Evolutionary conservation across 495 filamentous ascomycete genomes (phyloP).

Genomic region (Neurospora sp.): DNA sequence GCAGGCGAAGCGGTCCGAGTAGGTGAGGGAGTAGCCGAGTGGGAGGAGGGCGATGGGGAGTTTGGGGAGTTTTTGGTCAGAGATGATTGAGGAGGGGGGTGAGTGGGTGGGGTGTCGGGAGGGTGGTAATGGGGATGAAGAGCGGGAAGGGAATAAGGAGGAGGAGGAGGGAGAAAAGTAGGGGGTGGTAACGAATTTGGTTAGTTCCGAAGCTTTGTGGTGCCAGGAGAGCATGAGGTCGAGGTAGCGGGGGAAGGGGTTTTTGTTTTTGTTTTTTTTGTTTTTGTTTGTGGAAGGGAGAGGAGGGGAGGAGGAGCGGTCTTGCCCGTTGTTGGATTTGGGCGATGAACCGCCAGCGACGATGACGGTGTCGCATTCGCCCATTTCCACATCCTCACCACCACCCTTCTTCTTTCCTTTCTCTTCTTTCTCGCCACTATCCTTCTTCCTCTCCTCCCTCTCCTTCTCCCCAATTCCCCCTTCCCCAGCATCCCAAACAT

Average conservation of each 20-base stretch:
- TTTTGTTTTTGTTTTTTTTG: conserved; percentile 15
- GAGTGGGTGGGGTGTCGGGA: neutral
- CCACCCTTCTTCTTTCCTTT: conserved; percentile 5
- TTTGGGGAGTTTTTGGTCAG: neutral
- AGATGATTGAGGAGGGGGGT: neutral
- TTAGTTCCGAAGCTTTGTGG: conserved; percentile 53
- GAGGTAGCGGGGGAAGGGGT: conserved; percentile 54
- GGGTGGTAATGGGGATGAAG: neutral
- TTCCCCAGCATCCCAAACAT: conserved; percentile 15
- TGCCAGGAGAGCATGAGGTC: conserved; percentile 66
- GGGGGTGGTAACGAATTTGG: conserved; percentile 45
- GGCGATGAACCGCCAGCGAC: neutral
- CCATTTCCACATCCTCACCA: conserved; percentile 2
- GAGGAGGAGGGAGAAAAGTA: neutral
- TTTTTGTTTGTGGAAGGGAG: neutral
- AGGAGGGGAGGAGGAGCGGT: neutral
- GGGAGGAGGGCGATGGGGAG: conserved; percentile 65
- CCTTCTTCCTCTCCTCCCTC: neutral
- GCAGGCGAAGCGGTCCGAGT: conserved; percentile 62
- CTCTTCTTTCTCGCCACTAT: neutral
- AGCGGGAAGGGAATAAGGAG: too few relatives aligned
- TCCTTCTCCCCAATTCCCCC: conserved; percentile 26
- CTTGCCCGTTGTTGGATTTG: neutral
- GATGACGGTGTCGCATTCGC: neutral
- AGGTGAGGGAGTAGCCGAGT: conserved; percentile 60